Conservation (phyloP, 1,284 basidiomycete genomes). For the Leccinum pallidistipes region DNA sequence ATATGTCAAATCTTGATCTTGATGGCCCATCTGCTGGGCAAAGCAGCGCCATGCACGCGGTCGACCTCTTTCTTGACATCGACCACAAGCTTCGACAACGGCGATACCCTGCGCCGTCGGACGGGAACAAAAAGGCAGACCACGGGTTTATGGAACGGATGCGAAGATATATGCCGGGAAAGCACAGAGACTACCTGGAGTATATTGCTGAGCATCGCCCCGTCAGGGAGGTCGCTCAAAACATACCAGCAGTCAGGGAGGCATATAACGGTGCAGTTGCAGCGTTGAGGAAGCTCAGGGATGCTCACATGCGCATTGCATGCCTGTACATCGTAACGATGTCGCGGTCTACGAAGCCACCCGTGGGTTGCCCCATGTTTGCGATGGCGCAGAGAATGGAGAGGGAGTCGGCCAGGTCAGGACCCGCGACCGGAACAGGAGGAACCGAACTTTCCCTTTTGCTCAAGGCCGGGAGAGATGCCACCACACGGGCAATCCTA, state of each 20-base stretch:
- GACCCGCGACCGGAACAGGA: conserved; percentile 78
- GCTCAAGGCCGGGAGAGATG: conserved; percentile 86
- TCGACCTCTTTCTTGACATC: conserved; percentile 80
- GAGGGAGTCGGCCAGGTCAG: conserved; percentile 39
- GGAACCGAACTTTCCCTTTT: conserved; percentile 82
- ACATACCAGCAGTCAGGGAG: conserved; percentile 56
- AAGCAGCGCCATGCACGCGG: conserved; percentile 83
- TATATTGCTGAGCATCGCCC: conserved; percentile 50
- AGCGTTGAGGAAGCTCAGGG: conserved; percentile 79
- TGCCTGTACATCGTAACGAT: conserved; percentile 83
- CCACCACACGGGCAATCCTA: conserved; percentile 69
- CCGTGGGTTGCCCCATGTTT: conserved; percentile 50
- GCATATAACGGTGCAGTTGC: conserved; percentile 81
- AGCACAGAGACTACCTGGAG: conserved; percentile 66
- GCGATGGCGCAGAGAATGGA: conserved; percentile 56
- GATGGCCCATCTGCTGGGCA: conserved; percentile 95
- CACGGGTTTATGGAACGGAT: conserved; percentile 80
- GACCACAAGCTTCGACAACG: conserved; percentile 80
- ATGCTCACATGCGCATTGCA: conserved; percentile 88
- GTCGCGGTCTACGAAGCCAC: conserved; percentile 54
- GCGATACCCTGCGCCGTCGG: conserved; percentile 68
- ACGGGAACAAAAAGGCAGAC: conserved; percentile 61
- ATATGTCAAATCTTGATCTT: conserved; percentile 58
- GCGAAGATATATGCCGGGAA: conserved; percentile 81
- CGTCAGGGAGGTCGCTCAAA: conserved; percentile 58